Evolutionary conservation across 306 rosid genomes (phyloP).

Genomic region (Bauhinia variegata): DNA sequence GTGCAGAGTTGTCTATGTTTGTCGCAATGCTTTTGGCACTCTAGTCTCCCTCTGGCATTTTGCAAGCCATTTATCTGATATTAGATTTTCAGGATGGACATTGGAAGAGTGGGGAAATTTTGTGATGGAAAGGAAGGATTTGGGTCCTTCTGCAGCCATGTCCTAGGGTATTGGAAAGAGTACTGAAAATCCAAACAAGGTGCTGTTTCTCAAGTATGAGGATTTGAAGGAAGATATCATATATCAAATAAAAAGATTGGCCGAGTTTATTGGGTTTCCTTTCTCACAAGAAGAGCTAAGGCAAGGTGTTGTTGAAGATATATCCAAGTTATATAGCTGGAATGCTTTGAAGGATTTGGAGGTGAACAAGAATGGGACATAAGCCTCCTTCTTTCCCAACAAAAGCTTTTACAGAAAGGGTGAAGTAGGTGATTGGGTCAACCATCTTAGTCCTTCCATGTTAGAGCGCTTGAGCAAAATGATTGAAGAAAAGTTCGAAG

Average conservation of each 20-base stretch:
- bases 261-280: constrained; percentile 46
- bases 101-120: too few species aligned
- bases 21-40: too few species aligned
- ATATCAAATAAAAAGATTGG: constrained; percentile 45
- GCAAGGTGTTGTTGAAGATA: constrained; percentile 41
- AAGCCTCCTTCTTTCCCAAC: too few species aligned
- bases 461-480: too few species aligned
- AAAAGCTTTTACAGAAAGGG: too few species aligned
- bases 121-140: constrained; percentile 45
- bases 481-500: too few species aligned
- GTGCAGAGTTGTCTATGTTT: too few species aligned
- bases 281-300: constrained; percentile 53
- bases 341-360: constrained; percentile 54
- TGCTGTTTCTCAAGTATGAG: constrained; percentile 61
- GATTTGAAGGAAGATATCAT: constrained; percentile 44
- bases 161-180: constrained; percentile 66
- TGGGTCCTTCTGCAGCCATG: constrained; percentile 60
- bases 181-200: constrained; percentile 46
- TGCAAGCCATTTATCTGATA: too few species aligned
- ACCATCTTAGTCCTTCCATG: too few species aligned
- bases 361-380: constrained; percentile 42
- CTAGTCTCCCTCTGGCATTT: too few species aligned
- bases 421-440: too few species aligned
- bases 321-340: constrained; percentile 51
- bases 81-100: too few species aligned